Base-by-base conservation (phyloP, 805 yeast genomes). In the Kuraishia piskuri region DNA sequence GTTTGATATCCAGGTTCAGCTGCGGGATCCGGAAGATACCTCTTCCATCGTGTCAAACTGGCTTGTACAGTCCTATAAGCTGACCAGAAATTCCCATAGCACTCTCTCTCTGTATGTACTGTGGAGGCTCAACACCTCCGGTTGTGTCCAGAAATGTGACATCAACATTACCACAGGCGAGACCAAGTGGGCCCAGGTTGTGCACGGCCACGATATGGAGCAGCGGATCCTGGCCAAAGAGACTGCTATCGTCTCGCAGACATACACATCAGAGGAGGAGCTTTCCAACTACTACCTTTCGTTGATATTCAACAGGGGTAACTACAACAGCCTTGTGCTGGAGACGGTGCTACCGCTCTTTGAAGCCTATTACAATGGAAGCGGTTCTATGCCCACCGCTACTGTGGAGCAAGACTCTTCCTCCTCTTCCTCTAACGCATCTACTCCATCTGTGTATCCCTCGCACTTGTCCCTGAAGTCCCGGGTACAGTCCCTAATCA, bases 301-400 rank as follows among this genome's bases (percentile, higher is more conserved):
- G 19, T 71, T 72, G 51, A 68, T 85, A 3, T 77, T 83, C 56
- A 76, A 79, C 52, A 71, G 78, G 17, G 78, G 77, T 0, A 63
- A 70, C 17, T 82, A 80, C 58, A 74, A 82, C 52, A 68, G 68
- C 22, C 61, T 75, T 19, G 76, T 80, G 22, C 66, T 86, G 7
- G 66, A 68, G 22, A 76, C 86, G 2, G 82, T 88, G 0, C 59
- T 82, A 22, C 70, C 77, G 14, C 73, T 83, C 3, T 78, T 79
- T 56, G 72, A 76, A 53, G 63, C 65, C 24, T 83, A 81, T 54
- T 72, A 73, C 58, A 57, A 63, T 8, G 21, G 23, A 8, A 12
- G n/a, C 37, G 25, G 23, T 22, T n/a, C 3, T 49, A n/a, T n/a
- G 24, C 25, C 45, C 8, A 22, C 12, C 22, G 5, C 17, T 6